Percentiles rank a stretch among this genome's conserved stretches.
phyloP scores from a whole-genome alignment of 768 basidiomycete species.

The Wakefieldia striispora region DNA sequence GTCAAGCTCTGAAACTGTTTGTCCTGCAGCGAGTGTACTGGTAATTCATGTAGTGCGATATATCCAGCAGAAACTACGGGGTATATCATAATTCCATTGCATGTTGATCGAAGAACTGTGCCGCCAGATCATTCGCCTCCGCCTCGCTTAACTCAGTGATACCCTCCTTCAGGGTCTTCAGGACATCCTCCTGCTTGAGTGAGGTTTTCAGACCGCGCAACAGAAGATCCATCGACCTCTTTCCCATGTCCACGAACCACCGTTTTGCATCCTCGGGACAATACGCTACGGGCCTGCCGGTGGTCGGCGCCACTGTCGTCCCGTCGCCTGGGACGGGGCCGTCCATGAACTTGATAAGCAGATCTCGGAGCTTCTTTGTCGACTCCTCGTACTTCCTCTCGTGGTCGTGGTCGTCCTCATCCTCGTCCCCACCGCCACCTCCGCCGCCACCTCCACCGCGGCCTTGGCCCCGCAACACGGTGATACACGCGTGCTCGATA shows the following conservation, averaged over 20 bases:
- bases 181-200: constrained; percentile 11
- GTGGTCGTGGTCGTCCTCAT: constrained; percentile 19
- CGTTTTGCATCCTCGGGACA: constrained; percentile 4
- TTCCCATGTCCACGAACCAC: constrained; percentile 21
- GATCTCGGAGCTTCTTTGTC: constrained; percentile 1
- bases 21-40: no score
- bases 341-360: constrained; percentile 13
- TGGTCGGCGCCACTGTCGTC: background rate
- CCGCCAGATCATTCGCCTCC: constrained; percentile 7
- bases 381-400: constrained; percentile 18
- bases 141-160: background rate
- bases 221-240: constrained; percentile 13
- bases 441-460: background rate
- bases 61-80: no score
- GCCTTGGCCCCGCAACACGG: constrained; percentile 15
- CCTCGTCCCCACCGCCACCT: background rate
- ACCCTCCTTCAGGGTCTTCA: constrained; percentile 12
- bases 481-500: constrained; percentile 29
- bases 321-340: background rate
- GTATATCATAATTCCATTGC: constrained; percentile 3
- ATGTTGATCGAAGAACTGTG: constrained; percentile 14
- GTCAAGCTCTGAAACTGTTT: no score
- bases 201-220: constrained; percentile 2
- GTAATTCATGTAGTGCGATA: constrained; percentile 26
- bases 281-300: background rate